Conservation (phyloP, 2,329 filamentous ascomycete genomes). For the Amphichorda felina region DNA sequence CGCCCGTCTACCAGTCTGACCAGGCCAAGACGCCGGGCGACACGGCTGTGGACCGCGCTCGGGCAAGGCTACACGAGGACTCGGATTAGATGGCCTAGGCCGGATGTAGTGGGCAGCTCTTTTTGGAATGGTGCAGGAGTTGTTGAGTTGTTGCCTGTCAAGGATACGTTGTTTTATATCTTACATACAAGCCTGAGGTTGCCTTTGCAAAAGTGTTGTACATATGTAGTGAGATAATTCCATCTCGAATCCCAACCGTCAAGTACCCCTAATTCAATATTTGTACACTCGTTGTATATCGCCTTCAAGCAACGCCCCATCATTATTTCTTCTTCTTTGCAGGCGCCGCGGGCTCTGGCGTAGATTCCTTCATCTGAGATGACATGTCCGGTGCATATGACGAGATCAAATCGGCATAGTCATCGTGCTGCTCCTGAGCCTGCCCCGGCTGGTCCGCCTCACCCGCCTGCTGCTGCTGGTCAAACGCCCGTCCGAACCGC, state of each 20-base stretch:
- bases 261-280: not conserved
- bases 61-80: slow-evolving; percentile 47
- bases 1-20: slow-evolving; percentile 42
- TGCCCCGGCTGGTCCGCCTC: slow-evolving; percentile 8
- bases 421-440: slow-evolving; percentile 10
- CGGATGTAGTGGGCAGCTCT: not conserved
- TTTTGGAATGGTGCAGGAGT: not conserved
- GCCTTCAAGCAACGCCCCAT: too few relatives aligned
- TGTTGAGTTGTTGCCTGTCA: not conserved
- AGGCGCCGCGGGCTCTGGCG: slow-evolving; percentile 19
- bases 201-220: slow-evolving; percentile 2
- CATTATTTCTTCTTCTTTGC: slow-evolving; percentile 31
- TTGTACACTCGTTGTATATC: too few relatives aligned
- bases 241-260: slow-evolving; percentile 4
- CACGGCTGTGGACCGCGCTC: slow-evolving; percentile 47
- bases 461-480: slow-evolving; percentile 35
- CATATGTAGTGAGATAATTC: slow-evolving; percentile 2
- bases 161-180: slow-evolving; percentile 2
- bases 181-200: not conserved
- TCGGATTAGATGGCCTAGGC: slow-evolving; percentile 32
- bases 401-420: slow-evolving; percentile 38
- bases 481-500: slow-evolving; percentile 76
- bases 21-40: slow-evolving; percentile 37
- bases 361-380: slow-evolving; percentile 18
- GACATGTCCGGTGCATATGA: slow-evolving; percentile 31